Base-by-base conservation (phyloP, 1,284 basidiomycete genomes). In the Polyporus tsugae region DNA sequence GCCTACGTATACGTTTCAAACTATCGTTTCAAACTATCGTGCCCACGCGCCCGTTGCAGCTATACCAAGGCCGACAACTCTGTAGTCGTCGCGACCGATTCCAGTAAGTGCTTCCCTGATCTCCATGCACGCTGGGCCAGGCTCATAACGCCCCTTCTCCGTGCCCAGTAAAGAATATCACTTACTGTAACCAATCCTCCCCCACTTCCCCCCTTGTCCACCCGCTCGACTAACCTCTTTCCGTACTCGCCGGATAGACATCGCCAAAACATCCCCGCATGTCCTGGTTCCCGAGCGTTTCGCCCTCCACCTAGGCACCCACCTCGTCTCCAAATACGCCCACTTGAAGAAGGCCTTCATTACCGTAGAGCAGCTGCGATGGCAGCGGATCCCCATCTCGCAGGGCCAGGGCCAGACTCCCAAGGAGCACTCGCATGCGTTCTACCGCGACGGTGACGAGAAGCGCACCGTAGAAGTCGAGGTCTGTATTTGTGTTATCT, bases 381-480 rank as follows among this genome's bases (percentile, higher is more conserved):
- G 97, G 97, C 84, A 89, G 22, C 89, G 96, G 10, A 95, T 99
- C 72, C 80, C 82, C 4, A 64, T 76, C 58, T 49, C 68, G 9
- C 69, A 69, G n/a, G 85, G 70, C 11, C 62, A 42, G 35, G 75
- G 72, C 41, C 80, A 79, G 25, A 74, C 79, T 53, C 82, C 83
- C 2, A 82, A 87, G 72, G 82, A 80, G 0, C 96, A 98, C 80
- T 82, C 89, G 49, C 94, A 97, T 80, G 88, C 94, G 29, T 99
- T 98, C 80, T 85, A 89, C 64, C 86, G 96, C 39, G 95, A 98
- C 74, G 97, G 97, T 1, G 94, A 97, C 9, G 96, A 98, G 78
- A 97, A 95, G 83, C 85, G 90, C 13, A 79, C 91, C 25, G 87
- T 91, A 6, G 87, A 87, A 25, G 91, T 89, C 42, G 86, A 89